Conservation (phyloP, 208 protist species). For the Porcisia hertigi region DNA sequence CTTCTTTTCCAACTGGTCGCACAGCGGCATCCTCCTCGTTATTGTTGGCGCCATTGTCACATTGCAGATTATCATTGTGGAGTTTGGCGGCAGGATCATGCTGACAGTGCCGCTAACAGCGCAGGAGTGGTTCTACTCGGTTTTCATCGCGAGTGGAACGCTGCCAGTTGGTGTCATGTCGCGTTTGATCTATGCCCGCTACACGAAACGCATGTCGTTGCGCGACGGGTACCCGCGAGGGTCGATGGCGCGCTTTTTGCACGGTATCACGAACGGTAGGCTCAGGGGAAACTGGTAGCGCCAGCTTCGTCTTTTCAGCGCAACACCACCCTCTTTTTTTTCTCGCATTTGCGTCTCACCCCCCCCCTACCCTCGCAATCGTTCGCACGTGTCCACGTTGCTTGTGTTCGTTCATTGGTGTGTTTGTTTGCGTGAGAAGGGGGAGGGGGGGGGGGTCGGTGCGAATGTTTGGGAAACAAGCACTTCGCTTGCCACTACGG, state of each 20-base stretch:
- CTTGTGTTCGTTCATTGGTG: not conserved
- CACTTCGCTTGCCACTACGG: not conserved
- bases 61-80: constrained; percentile 71
- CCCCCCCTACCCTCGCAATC: not conserved
- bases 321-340: not conserved
- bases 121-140: constrained; percentile 66
- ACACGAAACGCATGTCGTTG: constrained; percentile 13
- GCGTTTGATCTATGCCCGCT: constrained; percentile 29
- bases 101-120: constrained; percentile 71
- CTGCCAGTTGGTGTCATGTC: constrained; percentile 53
- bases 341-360: not conserved
- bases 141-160: constrained; percentile 42
- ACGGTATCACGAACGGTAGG: constrained; percentile 2
- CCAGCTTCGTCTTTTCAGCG: not conserved
- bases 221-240: constrained; percentile 22
- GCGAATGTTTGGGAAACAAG: not conserved
- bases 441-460: not conserved
- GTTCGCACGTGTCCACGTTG: not conserved
- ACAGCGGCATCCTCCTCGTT: constrained; percentile 55
- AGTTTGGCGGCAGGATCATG: constrained; percentile 83
- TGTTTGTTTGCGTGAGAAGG: not conserved
- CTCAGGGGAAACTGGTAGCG: constrained; percentile 13
- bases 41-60: constrained; percentile 70
- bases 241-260: constrained; percentile 11
- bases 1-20: constrained; percentile 60